A percentile compares a stretch with the other conserved stretches of the same genome.
Conservation (phyloP, 2,329 filamentous ascomycete genomes). For the Trichoderma simmonsii region DNA sequence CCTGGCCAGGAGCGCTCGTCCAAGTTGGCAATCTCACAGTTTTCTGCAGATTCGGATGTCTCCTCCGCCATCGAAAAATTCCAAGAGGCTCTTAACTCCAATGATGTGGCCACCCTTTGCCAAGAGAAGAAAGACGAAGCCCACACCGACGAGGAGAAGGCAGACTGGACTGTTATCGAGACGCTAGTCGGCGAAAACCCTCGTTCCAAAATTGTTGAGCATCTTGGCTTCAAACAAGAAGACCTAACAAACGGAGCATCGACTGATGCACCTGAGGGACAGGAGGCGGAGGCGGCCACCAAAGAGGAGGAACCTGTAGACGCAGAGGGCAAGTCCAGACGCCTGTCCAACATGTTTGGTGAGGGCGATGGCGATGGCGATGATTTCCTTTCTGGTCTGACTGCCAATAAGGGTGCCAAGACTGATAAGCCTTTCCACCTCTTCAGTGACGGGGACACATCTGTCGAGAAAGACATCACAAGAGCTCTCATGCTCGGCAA, state of each 20-base stretch:
- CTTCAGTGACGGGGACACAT: slow-evolving; percentile 77
- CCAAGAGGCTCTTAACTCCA: slow-evolving; percentile 74
- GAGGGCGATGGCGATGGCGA: slow-evolving; percentile 69
- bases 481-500: slow-evolving; percentile 84
- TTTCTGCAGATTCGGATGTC: slow-evolving; percentile 81
- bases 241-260: slow-evolving; percentile 50
- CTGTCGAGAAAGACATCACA: slow-evolving; percentile 82
- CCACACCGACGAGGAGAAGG: slow-evolving; percentile 84
- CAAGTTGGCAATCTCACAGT: slow-evolving; percentile 79
- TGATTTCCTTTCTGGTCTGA: slow-evolving; percentile 80
- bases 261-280: slow-evolving; percentile 27
- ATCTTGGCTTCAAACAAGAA: slow-evolving; percentile 79
- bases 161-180: slow-evolving; percentile 93
- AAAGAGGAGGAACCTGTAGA: slow-evolving; percentile 31
- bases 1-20: slow-evolving; percentile 66
- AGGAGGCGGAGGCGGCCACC: slow-evolving; percentile 31
- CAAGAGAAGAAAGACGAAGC: slow-evolving; percentile 72
- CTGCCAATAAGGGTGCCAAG: slow-evolving; percentile 85
- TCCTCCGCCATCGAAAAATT: slow-evolving; percentile 83
- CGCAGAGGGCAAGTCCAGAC: slow-evolving; percentile 51
- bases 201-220: slow-evolving; percentile 80
- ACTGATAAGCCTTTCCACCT: slow-evolving; percentile 94
- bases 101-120: slow-evolving; percentile 76
- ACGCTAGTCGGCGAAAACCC: slow-evolving; percentile 82
- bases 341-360: slow-evolving; percentile 72